Evolutionary conservation across 164 flowering plant genomes (phyloP), one percentile per base, ranked within the genome.

Genomic region (Vitis rotundifolia): DNA sequence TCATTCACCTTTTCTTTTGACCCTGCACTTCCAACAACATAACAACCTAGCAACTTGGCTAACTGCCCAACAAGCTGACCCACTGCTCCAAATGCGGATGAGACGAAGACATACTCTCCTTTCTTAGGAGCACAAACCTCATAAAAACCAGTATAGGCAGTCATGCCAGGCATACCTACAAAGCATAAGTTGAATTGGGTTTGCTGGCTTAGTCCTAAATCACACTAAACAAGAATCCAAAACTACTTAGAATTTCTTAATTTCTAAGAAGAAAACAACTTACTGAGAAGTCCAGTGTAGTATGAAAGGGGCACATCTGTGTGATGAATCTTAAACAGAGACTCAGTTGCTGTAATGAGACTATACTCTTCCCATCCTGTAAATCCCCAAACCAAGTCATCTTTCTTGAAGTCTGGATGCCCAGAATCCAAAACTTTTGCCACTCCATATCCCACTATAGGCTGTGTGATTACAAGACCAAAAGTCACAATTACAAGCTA

Each of bases 1-100:
- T 69, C 9, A 2, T 18, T 18, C 9, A 82, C 85, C 79, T 82
- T 82, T 31, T 77, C 79, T 51, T 79, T 67, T 49, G 73, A 64
- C 50, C 85, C 85, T 31, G 83, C 83, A 64, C 81, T 77, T 50
- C 85, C 85, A 61, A 82, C 85, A 49, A 80, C 85, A 71, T 76
- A 76, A 49, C 82, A 79, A 10, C 79, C 82, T 29, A 37, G 2
- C 60, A 79, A 61, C 57, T 76, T 79, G 1, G 82, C 82, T 49
- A 79, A 79, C 57, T 76, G 82, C 11, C 82, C 82, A 50, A 76
- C 82, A 59, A 79, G 77, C 62, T 79, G 82, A 22, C 82, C 82
- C 29, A 79, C 82, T 28, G 79, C 82, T 11, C 82, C 82, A 59
- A 75, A 76, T 44, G 82, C 82, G 54, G 79, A 74, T 3, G 82